Evolutionary conservation across 1,139 yeast species (phyloP).

Genomic region (Taiozyma sp.): DNA sequence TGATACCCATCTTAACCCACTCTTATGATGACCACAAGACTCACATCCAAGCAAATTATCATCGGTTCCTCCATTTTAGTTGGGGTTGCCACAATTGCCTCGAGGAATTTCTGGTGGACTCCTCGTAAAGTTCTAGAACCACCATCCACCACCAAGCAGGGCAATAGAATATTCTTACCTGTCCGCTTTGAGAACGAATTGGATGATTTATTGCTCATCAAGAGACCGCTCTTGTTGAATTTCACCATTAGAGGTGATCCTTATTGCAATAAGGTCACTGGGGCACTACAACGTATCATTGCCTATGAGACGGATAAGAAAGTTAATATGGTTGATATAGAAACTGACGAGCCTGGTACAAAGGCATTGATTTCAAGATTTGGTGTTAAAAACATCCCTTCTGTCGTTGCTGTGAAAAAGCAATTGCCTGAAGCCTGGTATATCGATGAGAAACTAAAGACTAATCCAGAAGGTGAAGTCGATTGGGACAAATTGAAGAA

Average conservation of each 20-base stretch:
- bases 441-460: constrained; percentile 33
- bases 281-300: constrained; percentile 52
- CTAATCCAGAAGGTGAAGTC: constrained; percentile 35
- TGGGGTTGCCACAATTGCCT: constrained; percentile 9
- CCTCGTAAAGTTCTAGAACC: constrained; percentile 27
- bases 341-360: constrained; percentile 62
- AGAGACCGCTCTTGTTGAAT: constrained; percentile 63
- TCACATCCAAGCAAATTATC: constrained; percentile 19
- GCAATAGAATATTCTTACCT: constrained; percentile 36
- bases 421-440: constrained; percentile 58
- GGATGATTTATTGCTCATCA: constrained; percentile 46
- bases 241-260: constrained; percentile 69
- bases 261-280: constrained; percentile 58
- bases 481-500: constrained; percentile 48
- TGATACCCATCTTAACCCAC: too few species aligned
- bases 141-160: constrained; percentile 25
- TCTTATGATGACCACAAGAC: constrained; percentile 4
- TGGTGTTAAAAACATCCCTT: constrained; percentile 54
- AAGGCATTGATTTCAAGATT: constrained; percentile 56
- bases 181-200: constrained; percentile 50
- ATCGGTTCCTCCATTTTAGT: constrained; percentile 22
- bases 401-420: constrained; percentile 61
- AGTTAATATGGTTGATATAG: constrained; percentile 65
- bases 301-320: constrained; percentile 47
- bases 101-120: constrained; percentile 24